phyloP scores from a whole-genome alignment of 2,329 filamentous ascomycete species.

The Microdochium nivale region DNA sequence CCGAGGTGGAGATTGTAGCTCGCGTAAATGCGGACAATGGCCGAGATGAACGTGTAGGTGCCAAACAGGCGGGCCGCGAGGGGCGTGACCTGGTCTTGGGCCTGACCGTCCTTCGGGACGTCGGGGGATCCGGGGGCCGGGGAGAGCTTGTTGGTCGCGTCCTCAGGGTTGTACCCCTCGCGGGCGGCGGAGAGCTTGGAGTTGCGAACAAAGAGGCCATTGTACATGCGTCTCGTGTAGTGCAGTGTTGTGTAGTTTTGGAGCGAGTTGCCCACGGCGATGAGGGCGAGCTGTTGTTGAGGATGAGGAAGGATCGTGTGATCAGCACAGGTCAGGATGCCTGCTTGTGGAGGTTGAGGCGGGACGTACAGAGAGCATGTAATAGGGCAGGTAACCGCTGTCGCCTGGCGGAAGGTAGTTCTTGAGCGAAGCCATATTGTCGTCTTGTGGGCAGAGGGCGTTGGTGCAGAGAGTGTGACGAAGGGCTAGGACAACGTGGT shows the following conservation, averaged over 20 bases:
- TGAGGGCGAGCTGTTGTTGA: constrained; percentile 59
- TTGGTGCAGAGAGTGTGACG: constrained; percentile 1
- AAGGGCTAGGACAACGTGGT: background rate
- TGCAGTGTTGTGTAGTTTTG: constrained; percentile 75
- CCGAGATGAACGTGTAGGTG: constrained; percentile 77
- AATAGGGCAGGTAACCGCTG: constrained; percentile 49
- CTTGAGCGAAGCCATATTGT: constrained; percentile 35
- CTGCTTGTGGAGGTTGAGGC: constrained; percentile 1
- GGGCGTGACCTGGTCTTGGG: constrained; percentile 56
- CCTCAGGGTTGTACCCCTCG: constrained; percentile 37
- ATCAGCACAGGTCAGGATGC: background rate
- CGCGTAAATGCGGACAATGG: constrained; percentile 71
- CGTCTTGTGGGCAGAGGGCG: background rate
- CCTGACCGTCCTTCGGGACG: constrained; percentile 32
- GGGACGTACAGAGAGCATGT: constrained; percentile 44
- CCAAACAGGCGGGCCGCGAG: constrained; percentile 75
- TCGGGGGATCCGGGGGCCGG: constrained; percentile 25
- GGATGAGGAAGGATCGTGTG: constrained; percentile 4
- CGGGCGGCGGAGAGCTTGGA: constrained; percentile 30
- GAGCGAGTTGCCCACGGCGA: constrained; percentile 76
- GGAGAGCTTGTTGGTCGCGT: constrained; percentile 43
- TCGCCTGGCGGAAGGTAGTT: constrained; percentile 35
- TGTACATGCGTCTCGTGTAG: constrained; percentile 84
- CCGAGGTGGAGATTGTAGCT: constrained; percentile 71
- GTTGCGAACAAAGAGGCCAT: constrained; percentile 51